phyloP scores from a whole-genome alignment of 225 moss, liverwort and hornwort genomes.

The Pseudisothecium myosuroides region DNA sequence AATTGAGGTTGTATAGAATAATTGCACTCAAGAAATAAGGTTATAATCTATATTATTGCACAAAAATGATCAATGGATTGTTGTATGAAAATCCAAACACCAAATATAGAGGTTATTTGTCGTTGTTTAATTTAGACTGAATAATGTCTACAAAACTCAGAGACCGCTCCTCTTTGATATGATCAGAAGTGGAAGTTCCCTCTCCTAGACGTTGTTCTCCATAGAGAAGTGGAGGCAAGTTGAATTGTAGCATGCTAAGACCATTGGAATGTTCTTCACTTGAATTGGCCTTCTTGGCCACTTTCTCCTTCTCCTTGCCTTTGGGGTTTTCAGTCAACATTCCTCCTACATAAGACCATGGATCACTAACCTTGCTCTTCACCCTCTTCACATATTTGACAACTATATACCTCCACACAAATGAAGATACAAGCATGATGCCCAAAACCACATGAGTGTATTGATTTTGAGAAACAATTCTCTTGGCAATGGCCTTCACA shows the following conservation, averaged over 20 bases:
- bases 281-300: background rate
- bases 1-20: background rate
- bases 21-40: background rate
- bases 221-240: background rate
- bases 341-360: slow-evolving; percentile 23
- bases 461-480: slow-evolving; percentile 27
- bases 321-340: slow-evolving; percentile 19
- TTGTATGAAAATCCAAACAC: background rate
- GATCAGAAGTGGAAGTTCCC: background rate
- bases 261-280: background rate
- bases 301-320: background rate
- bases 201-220: background rate
- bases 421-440: slow-evolving; percentile 31
- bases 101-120: background rate
- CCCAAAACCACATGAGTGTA: slow-evolving; percentile 33
- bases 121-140: background rate
- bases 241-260: background rate
- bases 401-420: slow-evolving; percentile 28
- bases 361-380: slow-evolving; percentile 27
- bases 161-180: background rate
- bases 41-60: background rate
- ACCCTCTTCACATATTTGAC: slow-evolving; percentile 33
- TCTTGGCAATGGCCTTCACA: slow-evolving; percentile 21
- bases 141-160: background rate
- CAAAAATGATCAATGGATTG: background rate